Conservation (phyloP, 441 rosid genomes). For the Jatropha multifida region DNA sequence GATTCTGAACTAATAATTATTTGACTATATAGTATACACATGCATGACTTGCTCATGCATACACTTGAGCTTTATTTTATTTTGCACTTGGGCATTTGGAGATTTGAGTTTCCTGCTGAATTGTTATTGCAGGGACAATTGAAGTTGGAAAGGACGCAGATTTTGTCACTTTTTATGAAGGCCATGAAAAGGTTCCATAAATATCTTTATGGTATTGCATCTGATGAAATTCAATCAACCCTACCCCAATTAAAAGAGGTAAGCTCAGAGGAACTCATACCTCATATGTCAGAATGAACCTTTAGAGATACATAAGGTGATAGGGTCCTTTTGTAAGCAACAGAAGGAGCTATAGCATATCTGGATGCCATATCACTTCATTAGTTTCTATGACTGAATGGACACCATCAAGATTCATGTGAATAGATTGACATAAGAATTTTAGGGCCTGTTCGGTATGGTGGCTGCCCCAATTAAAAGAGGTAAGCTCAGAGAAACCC, state of each 20-base stretch:
- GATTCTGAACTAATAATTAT: conserved; percentile 18
- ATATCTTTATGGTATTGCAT: conserved; percentile 55
- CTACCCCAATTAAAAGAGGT: conserved; percentile 82
- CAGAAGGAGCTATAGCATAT: background rate
- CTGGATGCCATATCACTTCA: too few species aligned
- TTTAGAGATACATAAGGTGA: background rate
- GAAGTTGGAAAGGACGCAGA: conserved; percentile 75
- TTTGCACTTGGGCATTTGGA: conserved; percentile 6
- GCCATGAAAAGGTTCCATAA: conserved; percentile 74
- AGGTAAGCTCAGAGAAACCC: conserved; percentile 45
- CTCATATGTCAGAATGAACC: background rate
- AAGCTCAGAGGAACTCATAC: conserved; percentile 26
- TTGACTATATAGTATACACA: background rate
- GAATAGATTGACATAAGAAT: too few species aligned
- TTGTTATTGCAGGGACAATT: conserved; percentile 67
- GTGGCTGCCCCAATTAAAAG: conserved; percentile 61
- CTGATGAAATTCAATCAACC: conserved; percentile 59
- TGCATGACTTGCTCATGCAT: background rate
- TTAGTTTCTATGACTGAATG: too few species aligned
- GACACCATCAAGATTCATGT: too few species aligned
- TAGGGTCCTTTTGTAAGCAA: too few species aligned
- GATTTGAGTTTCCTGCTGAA: conserved; percentile 9
- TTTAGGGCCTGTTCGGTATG: too few species aligned
- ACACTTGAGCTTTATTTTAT: background rate
- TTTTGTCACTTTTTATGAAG: conserved; percentile 69